These are phyloP conservation scores for Lipomyces spencermartinsiae DNA, from an alignment of 805 yeast species.

Conservation along the genomic window DNA sequence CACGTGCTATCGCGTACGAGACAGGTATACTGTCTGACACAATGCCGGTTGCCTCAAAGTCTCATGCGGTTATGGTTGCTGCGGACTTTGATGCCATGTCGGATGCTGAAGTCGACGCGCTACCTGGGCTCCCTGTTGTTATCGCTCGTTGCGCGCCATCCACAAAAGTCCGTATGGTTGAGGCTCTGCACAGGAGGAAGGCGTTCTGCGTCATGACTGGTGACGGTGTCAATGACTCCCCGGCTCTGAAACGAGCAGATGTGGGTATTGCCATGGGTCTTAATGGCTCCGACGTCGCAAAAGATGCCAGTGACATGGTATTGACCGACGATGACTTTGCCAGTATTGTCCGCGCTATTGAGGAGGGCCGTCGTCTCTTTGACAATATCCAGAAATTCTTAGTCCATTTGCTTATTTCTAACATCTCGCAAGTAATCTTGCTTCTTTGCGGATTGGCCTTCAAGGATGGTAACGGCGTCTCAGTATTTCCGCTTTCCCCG, in stretches of 20 bases:
- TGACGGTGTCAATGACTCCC: conserved; percentile 84
- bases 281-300: conserved; percentile 82
- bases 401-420: conserved; percentile 72
- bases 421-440: conserved; percentile 72
- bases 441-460: conserved; percentile 77
- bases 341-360: conserved; percentile 78
- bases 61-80: conserved; percentile 70
- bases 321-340: conserved; percentile 80
- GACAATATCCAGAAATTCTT: conserved; percentile 80
- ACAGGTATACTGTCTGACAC: conserved; percentile 69
- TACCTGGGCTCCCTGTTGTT: conserved; percentile 74
- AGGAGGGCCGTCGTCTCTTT: conserved; percentile 81
- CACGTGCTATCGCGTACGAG: conserved; percentile 79
- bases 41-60: conserved; percentile 54
- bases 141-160: conserved; percentile 85
- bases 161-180: conserved; percentile 81
- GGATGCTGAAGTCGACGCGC: conserved; percentile 65
- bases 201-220: conserved; percentile 82
- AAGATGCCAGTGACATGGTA: conserved; percentile 82
- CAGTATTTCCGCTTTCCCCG: conserved; percentile 84
- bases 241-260: conserved; percentile 75
- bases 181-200: conserved; percentile 69
- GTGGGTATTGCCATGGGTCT: conserved; percentile 87
- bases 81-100: conserved; percentile 67
- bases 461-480: conserved; percentile 63